Percentiles rank a stretch among this genome's conserved stretches.
phyloP scores from a whole-genome alignment of 2,329 filamentous ascomycete species.

The Beauveria medogensis region DNA sequence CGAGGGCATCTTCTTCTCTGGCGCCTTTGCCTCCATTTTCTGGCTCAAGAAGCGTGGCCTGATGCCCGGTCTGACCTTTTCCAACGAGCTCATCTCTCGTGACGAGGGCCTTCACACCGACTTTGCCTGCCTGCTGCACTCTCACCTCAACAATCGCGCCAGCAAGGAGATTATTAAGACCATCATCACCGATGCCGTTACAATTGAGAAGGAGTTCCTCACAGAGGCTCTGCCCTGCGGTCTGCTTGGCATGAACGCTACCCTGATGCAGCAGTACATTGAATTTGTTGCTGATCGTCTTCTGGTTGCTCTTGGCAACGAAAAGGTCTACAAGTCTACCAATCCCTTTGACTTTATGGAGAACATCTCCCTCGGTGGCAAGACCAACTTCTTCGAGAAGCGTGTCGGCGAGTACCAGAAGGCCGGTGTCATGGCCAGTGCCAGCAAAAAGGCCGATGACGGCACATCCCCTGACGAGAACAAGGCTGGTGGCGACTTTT shows the following conservation, averaged over 20 bases:
- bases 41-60: conserved; percentile 99
- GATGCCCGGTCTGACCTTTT: conserved; percentile 98
- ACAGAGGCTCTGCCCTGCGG: conserved; percentile 89
- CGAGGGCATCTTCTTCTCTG: conserved; percentile 99
- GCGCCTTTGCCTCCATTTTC: conserved; percentile 98
- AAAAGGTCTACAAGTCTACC: conserved; percentile 83
- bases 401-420: conserved; percentile 99
- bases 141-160: conserved; percentile 90
- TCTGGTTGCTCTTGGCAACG: conserved; percentile 84
- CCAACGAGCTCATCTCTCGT: conserved; percentile 98
- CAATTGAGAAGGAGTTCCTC: conserved; percentile 95
- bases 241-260: conserved; percentile 95
- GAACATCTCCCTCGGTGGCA: conserved; percentile 96
- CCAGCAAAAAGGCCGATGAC: conserved; percentile 60
- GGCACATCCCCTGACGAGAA: conserved; percentile 37
- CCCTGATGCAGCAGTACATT: conserved; percentile 99
- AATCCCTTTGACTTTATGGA: conserved; percentile 99
- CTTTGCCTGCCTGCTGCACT: conserved; percentile 95
- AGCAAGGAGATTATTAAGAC: conserved; percentile 70
- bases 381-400: conserved; percentile 99
- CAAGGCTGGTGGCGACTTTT: conserved; percentile 69
- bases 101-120: conserved; percentile 99
- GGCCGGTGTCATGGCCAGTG: conserved; percentile 94
- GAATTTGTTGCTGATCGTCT: conserved; percentile 98
- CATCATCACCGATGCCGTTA: conserved; percentile 90